Conservation (phyloP, 2,329 filamentous ascomycete species). For the Pseudofabraea citricarpa region DNA sequence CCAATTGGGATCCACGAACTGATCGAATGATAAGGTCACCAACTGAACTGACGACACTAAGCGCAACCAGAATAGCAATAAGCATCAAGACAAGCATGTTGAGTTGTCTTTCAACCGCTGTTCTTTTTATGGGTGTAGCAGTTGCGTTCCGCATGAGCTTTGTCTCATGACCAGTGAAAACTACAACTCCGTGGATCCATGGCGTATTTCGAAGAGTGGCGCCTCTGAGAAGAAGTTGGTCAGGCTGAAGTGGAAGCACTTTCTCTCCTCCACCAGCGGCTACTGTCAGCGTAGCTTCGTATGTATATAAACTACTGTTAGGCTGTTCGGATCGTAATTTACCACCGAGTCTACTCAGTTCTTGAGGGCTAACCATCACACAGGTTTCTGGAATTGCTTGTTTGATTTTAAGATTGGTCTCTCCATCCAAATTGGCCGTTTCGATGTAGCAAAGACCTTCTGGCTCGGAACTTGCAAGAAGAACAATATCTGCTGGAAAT, state of each 20-base stretch:
- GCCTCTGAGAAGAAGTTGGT: slow-evolving; percentile 88
- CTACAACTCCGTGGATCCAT: slow-evolving; percentile 93
- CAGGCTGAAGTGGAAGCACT: slow-evolving; percentile 82
- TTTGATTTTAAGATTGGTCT: slow-evolving; percentile 98
- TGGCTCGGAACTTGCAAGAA: slow-evolving; percentile 91
- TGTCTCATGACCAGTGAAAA: slow-evolving; percentile 96
- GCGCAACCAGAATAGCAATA: slow-evolving; percentile 72
- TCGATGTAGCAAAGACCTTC: slow-evolving; percentile 98
- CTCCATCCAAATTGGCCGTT: slow-evolving; percentile 94
- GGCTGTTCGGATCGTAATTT: slow-evolving; percentile 91
- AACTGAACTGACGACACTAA: slow-evolving; percentile 86
- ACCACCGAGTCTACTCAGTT: slow-evolving; percentile 80
- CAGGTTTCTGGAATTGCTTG: slow-evolving; percentile 92
- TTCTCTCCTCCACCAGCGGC: slow-evolving; percentile 88
- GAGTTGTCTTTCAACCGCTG: slow-evolving; percentile 89
- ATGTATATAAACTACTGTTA: slow-evolving; percentile 97
- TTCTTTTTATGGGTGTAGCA: slow-evolving; percentile 94
- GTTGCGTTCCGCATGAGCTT: slow-evolving; percentile 99
- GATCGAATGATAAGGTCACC: slow-evolving; percentile 81
- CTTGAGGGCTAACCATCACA: slow-evolving; percentile 77
- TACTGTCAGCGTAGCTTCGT: slow-evolving; percentile 93
- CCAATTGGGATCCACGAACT: slow-evolving; percentile 55
- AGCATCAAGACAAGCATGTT: slow-evolving; percentile 92
- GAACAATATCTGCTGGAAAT: slow-evolving; percentile 88
- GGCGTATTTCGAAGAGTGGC: slow-evolving; percentile 93